These are phyloP conservation scores for Liriodendron chinense DNA, from an alignment of 164 flowering plant genomes.

Conservation along the genomic window DNA sequence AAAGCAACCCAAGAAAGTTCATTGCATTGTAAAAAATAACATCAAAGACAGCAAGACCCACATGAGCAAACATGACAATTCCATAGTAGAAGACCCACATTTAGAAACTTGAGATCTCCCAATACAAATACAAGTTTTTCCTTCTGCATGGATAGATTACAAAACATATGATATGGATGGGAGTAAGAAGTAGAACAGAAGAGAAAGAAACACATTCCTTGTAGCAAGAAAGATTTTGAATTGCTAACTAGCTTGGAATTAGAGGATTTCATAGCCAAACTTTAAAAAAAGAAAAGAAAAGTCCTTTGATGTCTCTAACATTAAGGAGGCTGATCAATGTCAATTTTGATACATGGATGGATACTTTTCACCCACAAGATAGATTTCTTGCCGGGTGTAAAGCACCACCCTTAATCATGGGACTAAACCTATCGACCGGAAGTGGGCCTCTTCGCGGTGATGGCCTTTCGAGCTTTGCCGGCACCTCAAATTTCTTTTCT, in stretches of 20 bases:
- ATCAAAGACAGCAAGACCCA: conserved; percentile 4
- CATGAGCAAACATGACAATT: background rate
- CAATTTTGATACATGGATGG: background rate
- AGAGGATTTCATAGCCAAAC: background rate
- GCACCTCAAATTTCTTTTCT: conserved; percentile 45
- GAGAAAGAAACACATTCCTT: background rate
- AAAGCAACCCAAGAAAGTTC: conserved; percentile 20
- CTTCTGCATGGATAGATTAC: too few species aligned
- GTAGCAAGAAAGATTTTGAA: background rate
- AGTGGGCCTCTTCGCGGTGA: conserved; percentile 54
- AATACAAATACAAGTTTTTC: too few species aligned
- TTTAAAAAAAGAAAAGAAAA: background rate
- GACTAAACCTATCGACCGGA: conserved; percentile 34
- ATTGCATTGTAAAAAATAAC: background rate
- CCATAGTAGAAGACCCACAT: background rate
- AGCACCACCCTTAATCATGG: conserved; percentile 39
- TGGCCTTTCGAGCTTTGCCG: conserved; percentile 63
- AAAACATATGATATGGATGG: background rate
- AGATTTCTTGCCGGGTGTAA: conserved; percentile 33
- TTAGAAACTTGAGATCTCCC: background rate
- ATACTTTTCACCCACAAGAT: conserved; percentile 43
- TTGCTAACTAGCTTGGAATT: background rate
- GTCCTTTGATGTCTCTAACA: background rate
- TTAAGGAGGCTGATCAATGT: background rate
- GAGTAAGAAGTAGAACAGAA: background rate